phyloP scores from a whole-genome alignment of 2,329 filamentous ascomycete species.

The Chaetomiaceae sp. region DNA sequence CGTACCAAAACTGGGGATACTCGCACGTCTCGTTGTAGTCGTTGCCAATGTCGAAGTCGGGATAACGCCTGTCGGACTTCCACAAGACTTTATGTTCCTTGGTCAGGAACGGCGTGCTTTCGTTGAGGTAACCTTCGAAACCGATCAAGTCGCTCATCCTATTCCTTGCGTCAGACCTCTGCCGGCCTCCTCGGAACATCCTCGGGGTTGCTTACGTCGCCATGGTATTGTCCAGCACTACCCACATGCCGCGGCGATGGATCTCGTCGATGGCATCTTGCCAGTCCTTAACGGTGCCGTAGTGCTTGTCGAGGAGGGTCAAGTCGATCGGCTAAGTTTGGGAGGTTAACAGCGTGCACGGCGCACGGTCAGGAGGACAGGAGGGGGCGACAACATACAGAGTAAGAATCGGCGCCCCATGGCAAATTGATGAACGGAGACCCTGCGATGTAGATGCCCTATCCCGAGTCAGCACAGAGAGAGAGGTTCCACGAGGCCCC shows the following conservation, averaged over 20 bases:
- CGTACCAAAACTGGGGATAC: constrained; percentile 59
- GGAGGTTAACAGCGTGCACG: constrained; percentile 27
- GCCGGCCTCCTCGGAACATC: neutral
- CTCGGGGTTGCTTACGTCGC: constrained; percentile 44
- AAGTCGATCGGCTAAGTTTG: constrained; percentile 46
- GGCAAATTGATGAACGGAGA: constrained; percentile 59
- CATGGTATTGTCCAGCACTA: constrained; percentile 62
- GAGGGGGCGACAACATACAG: constrained; percentile 24
- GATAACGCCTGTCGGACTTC: constrained; percentile 51
- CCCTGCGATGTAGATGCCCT: constrained; percentile 46
- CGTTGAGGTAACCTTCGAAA: constrained; percentile 57
- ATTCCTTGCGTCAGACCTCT: constrained; percentile 10
- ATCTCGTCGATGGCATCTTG: constrained; percentile 53
- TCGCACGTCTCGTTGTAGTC: constrained; percentile 48
- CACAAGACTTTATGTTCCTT: constrained; percentile 54
- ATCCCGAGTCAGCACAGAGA: neutral
- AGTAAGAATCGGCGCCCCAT: constrained; percentile 58
- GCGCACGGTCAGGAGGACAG: neutral
- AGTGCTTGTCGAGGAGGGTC: constrained; percentile 59
- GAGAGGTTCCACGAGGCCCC: too few relatives aligned
- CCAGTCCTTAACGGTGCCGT: constrained; percentile 55
- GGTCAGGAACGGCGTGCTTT: constrained; percentile 49
- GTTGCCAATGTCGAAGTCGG: constrained; percentile 52
- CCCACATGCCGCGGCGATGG: constrained; percentile 60
- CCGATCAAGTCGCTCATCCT: constrained; percentile 58